Evolutionary conservation across 768 basidiomycete species (phyloP).

Genomic region (Lactarius tabidus): DNA sequence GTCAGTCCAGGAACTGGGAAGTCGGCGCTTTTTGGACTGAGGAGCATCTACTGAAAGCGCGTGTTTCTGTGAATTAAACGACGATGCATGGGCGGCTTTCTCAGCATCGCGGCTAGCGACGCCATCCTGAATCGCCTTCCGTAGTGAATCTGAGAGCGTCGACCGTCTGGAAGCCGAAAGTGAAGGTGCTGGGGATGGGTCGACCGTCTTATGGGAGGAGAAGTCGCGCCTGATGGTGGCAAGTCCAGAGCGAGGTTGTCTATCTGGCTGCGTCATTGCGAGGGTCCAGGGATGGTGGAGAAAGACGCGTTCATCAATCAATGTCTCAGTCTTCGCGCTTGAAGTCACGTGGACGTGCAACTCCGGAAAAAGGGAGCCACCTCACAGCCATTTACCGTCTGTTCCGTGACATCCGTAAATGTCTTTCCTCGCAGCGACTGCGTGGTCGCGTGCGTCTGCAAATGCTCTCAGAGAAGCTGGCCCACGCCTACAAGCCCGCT

Average conservation of each 20-base stretch:
- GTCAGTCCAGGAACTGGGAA: constrained; percentile 23
- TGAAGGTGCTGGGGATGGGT: constrained; percentile 35
- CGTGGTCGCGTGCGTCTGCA: neutral
- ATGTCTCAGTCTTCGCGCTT: neutral
- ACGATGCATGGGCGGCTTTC: neutral
- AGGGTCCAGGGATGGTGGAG: neutral
- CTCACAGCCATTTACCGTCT: neutral
- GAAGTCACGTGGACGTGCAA: constrained; percentile 15
- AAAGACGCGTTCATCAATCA: constrained; percentile 5
- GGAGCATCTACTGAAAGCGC: constrained; percentile 22
- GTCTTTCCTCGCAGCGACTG: constrained; percentile 10
- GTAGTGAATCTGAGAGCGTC: constrained; percentile 23
- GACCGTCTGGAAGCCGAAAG: constrained; percentile 39
- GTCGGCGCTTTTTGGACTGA: constrained; percentile 18
- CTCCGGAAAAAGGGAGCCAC: neutral
- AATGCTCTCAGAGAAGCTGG: neutral
- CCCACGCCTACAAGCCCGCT: neutral
- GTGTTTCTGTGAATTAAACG: constrained; percentile 27
- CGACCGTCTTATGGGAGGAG: constrained; percentile 37
- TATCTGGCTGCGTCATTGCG: constrained; percentile 12
- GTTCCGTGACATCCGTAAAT: neutral
- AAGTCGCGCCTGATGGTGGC: constrained; percentile 60
- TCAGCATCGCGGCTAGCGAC: constrained; percentile 22
- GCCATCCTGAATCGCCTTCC: constrained; percentile 24
- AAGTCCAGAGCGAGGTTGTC: constrained; percentile 51